Base-by-base conservation (phyloP, 495 filamentous ascomycete species). In the Penicillium antarcticum region DNA sequence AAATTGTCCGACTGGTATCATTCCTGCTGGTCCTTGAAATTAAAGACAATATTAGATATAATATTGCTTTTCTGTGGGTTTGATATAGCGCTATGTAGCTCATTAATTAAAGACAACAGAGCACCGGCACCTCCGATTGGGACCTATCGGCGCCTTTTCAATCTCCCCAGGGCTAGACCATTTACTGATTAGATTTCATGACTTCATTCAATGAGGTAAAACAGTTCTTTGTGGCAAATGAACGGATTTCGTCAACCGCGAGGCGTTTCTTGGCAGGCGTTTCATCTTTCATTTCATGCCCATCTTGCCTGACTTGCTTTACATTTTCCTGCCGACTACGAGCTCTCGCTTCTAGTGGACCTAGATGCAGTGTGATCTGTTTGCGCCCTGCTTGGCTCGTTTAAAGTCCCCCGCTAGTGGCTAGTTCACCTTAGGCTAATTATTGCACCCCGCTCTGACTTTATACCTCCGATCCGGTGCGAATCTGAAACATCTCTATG, bases 201-300 rank as follows among this genome's bases (percentile, higher is more conserved):
- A 29, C 16, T 31, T 48, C 26, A 40, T n/a, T 21, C 2, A 16
- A 14, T 33, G 29, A 33, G 33, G 11, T 5, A 13, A 16, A 21
- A 17, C 16, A 23, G 14, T 23, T 13, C 13, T 36, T 19, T 12
- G 11, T 34, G 31, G 44, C 37, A 41, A 49, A 42, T 42, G 38
- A 42, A 34, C 47, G 47, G 38, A 26, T 18, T 23, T 16, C 9
- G 12, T 41, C 47, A 21, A 49, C 37, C 46, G 46, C 46, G 36
- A 42, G 47, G 47, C 47, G 37, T 39, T 36, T 42, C 38, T 49
- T 49, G 47, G 47, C 47, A 26, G 29, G 2, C n/a, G 37, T 49
- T 49, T 49, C 46, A 49, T 41, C 18, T 38, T 29, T 10, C 36
- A 39, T 36, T 29, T 29, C 24, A 18, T 32, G n/a, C 36, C 13